These are phyloP conservation scores for Thozetella sp. DNA, from an alignment of 495 filamentous ascomycete species.

Conservation along the genomic window DNA sequence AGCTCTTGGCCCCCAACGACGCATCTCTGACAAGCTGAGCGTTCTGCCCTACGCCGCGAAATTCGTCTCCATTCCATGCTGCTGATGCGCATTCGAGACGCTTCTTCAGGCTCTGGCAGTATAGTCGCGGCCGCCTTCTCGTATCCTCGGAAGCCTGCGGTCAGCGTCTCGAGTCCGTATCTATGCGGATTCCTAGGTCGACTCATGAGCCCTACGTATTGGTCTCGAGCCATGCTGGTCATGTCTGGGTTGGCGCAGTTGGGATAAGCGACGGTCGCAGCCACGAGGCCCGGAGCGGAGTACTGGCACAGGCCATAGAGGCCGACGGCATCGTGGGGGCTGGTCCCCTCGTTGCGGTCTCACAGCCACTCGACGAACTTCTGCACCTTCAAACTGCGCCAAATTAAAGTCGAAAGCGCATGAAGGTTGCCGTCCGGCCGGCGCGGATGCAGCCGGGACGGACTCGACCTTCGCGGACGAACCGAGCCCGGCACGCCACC, in stretches of 20 bases:
- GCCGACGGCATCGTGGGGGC: constrained; percentile 37
- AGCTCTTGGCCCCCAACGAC: no score
- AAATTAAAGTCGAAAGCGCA: constrained; percentile 65
- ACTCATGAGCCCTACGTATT: constrained; percentile 49
- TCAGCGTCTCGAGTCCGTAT: constrained; percentile 51
- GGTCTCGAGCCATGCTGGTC: constrained; percentile 40
- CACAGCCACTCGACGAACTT: constrained; percentile 61
- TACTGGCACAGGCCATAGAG: constrained; percentile 62
- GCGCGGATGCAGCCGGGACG: constrained; percentile 7
- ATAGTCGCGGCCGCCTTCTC: constrained; percentile 50
- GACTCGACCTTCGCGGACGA: constrained; percentile 25
- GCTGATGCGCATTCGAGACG: constrained; percentile 43
- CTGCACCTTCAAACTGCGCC: constrained; percentile 59
- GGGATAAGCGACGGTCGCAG: constrained; percentile 54
- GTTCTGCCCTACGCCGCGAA: constrained; percentile 56
- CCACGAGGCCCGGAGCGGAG: constrained; percentile 52
- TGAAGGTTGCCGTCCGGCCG: constrained; percentile 42
- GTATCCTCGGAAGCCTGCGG: constrained; percentile 44
- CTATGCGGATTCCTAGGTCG: constrained; percentile 56
- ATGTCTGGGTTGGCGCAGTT: constrained; percentile 48
- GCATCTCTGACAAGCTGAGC: constrained; percentile 49
- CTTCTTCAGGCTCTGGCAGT: constrained; percentile 40
- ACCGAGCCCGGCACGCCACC: constrained; percentile 33
- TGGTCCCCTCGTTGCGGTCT: constrained; percentile 35
- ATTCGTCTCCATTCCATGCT: constrained; percentile 48